Base-by-base conservation (phyloP, 2,329 filamentous ascomycete species). In the Didymella arachidicola region DNA sequence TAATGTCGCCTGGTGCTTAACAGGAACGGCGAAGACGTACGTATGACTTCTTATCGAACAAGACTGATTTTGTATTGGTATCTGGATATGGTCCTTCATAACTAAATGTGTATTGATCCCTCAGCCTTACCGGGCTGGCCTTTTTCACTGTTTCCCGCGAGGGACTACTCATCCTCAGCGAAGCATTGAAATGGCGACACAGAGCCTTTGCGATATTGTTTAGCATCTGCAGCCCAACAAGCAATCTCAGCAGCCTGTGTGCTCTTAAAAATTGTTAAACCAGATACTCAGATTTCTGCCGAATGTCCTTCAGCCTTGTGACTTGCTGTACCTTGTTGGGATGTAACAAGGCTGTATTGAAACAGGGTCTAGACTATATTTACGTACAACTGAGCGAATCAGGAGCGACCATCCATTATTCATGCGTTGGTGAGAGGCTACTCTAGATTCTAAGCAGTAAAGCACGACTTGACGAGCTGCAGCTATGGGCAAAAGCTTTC, bases 231-330 rank as follows among this genome's bases (percentile, higher is more conserved):
- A 22, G 14, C 4, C 1, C 22, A 16, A 8, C 12, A 30, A 36
- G 45, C 18, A 41, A 10, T 41, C 38, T 10, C 18, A 41, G n/a
- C 45, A 26, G 11, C 10, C 45, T 26, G 12, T 18, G 12, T 36
- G 19, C 3, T 14, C 3, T 12, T 8, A 12, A 5, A 26, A 3
- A 22, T 22, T 2, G 22, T 22, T 12, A 18, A 14, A 36, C 30
- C 45, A 16, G 18, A 27, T 22, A 11, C 19, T 18, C 14, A 16
- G 10, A 3, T 2, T 26, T 7, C 34, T n/a, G 8, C 36, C 26
- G 42, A 39, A 14, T 14, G 48, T 25, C 14, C 12, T 26, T 14
- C 47, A 43, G 48, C 48, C 48, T 51, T 34, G 27, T 42, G n/a
- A 11, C 18, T 10, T 10, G 2, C 12, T 32, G 26, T 11, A 18